These are phyloP conservation scores for Xylariaceae sp. DNA, from an alignment of 2,329 filamentous ascomycete species.

Conservation along the genomic window DNA sequence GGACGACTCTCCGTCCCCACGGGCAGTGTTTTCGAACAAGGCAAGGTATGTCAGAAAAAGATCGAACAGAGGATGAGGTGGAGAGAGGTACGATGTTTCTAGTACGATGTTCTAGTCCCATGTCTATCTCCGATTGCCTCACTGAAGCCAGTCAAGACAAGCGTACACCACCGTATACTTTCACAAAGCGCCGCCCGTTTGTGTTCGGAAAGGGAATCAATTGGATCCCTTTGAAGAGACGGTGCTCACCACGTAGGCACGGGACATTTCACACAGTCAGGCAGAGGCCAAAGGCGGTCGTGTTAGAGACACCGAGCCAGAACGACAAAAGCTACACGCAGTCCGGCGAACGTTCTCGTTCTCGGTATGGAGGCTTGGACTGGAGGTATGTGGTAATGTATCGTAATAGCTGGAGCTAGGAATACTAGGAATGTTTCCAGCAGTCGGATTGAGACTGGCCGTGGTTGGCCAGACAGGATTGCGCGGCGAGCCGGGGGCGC, in stretches of 20 bases:
- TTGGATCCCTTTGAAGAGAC: conserved; percentile 14
- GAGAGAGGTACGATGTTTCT: no score
- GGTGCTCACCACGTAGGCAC: conserved; percentile 9
- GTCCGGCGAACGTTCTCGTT: conserved; percentile 14
- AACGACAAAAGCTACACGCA: conserved; percentile 17
- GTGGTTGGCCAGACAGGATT: no score
- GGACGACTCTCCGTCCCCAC: no score
- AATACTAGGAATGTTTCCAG: conserved; percentile 1
- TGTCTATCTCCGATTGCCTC: no score
- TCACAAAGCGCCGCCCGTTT: not conserved
- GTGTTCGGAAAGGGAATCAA: conserved; percentile 15
- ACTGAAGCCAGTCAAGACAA: no score
- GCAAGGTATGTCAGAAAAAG: no score
- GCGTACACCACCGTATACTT: no score
- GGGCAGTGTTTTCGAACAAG: no score
- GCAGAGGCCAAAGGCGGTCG: conserved; percentile 3
- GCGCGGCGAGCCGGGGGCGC: no score
- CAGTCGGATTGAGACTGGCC: conserved; percentile 12
- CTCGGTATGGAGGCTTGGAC: conserved; percentile 17
- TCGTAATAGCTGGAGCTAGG: not conserved
- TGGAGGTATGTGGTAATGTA: conserved; percentile 15
- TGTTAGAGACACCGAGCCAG: no score
- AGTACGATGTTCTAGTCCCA: no score
- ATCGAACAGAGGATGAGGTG: no score
- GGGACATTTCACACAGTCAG: conserved; percentile 23